A percentile compares a stretch with the other conserved stretches of the same genome.
Conservation (phyloP, 1,139 yeast genomes). For the Waltiozyma sp. region DNA sequence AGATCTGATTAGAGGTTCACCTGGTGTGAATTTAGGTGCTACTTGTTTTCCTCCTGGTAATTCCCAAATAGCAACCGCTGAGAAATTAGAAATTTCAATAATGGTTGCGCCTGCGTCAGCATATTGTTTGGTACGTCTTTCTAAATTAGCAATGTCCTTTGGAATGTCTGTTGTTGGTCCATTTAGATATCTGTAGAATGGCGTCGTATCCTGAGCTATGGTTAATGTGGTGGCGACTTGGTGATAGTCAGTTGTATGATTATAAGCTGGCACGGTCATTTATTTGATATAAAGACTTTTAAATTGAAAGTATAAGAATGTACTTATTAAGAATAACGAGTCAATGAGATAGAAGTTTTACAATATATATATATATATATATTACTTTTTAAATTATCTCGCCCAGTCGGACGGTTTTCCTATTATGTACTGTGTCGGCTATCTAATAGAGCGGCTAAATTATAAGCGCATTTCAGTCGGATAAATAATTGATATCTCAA, state of each 20-base stretch:
- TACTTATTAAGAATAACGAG: too few relatives aligned
- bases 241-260: conserved; percentile 6
- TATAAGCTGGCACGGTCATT: conserved; percentile 2
- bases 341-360: too few relatives aligned
- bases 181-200: conserved; percentile 9
- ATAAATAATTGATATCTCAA: too few relatives aligned
- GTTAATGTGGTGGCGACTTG: conserved; percentile 9
- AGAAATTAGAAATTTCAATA: conserved; percentile 6
- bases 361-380: too few relatives aligned
- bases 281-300: too few relatives aligned
- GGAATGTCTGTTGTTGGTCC: conserved; percentile 4
- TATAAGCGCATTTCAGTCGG: too few relatives aligned
- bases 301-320: too few relatives aligned
- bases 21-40: conserved; percentile 6
- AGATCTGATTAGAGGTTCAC: conserved; percentile 5
- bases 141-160: conserved; percentile 8
- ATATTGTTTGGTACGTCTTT: conserved; percentile 8
- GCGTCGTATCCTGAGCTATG: conserved; percentile 12
- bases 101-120: conserved; percentile 5
- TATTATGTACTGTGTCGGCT: too few relatives aligned
- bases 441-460: too few relatives aligned
- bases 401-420: too few relatives aligned
- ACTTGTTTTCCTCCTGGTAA: conserved; percentile 8
- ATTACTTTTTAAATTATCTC: too few relatives aligned
- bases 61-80: conserved; percentile 12